Evolutionary conservation across 108 stramenopile species (phyloP).

Genomic region (Seminavis robusta): DNA sequence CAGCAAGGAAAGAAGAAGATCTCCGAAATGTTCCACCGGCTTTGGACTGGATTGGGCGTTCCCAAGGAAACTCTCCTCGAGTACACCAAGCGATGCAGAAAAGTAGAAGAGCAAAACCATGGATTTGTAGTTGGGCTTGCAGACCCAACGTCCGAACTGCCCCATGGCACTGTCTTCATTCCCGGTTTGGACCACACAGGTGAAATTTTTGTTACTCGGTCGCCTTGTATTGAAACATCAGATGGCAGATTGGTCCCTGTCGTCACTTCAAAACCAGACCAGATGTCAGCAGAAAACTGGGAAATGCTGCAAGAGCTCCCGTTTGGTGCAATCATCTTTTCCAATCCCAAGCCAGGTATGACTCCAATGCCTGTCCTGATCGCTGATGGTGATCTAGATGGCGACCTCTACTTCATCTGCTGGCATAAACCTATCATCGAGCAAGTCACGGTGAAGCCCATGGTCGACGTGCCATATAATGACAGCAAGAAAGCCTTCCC

Average conservation of each 20-base stretch:
- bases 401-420: constrained; percentile 48
- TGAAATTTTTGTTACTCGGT: constrained; percentile 36
- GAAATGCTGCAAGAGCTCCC: constrained; percentile 25
- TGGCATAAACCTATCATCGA: constrained; percentile 40
- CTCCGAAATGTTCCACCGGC: constrained; percentile 21
- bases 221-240: constrained; percentile 24
- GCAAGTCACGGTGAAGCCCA: constrained; percentile 13
- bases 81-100: constrained; percentile 11
- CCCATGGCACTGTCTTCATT: constrained; percentile 39
- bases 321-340: constrained; percentile 46
- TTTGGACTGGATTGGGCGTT: constrained; percentile 24
- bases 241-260: constrained; percentile 34
- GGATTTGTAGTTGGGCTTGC: constrained; percentile 44
- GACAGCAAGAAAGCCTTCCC: not conserved
- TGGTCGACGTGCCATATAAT: constrained; percentile 14
- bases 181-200: constrained; percentile 21
- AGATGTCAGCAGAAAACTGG: constrained; percentile 40
- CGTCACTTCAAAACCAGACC: constrained; percentile 33
- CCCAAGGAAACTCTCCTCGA: constrained; percentile 1
- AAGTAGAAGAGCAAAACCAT: constrained; percentile 12
- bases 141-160: constrained; percentile 40
- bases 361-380: constrained; percentile 36
- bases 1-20: constrained; percentile 13
- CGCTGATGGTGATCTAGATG: constrained; percentile 61
- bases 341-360: constrained; percentile 15